Base-by-base conservation (phyloP, 2,329 filamentous ascomycete genomes). In the Stachybotrys echinatus region DNA sequence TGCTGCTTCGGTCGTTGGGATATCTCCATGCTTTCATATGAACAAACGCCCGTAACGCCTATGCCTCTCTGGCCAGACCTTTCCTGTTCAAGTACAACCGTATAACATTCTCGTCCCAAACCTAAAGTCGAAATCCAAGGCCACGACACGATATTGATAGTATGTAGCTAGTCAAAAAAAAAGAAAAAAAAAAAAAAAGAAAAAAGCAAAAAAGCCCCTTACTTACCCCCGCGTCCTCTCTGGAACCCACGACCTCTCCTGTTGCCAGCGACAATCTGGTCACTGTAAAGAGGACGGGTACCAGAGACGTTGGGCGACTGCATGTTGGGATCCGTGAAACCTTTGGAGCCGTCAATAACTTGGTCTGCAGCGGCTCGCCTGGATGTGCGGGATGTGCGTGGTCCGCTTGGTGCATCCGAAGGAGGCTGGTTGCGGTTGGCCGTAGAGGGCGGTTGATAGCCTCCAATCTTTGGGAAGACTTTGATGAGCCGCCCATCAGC, bases 401-500 rank as follows among this genome's bases (percentile, higher is more conserved):
- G 61, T 40, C 56, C 65, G 56, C 47, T 68, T 48, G 55, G 62
- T 52, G 59, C 65, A 63, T 61, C 68, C 58, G 56, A 59, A 52
- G 60, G 57, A 20, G 64, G 38, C 45, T 57, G 51, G 21, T 61
- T 20, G 57, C 59, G 22, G 54, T 64, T 54, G 54, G 65, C 44
- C 56, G 61, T 49, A 54, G 53, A 49, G 54, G 55, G 54, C 31
- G 62, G 54, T 34, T 58, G 58, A 54, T 66, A 66, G 52, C 70
- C 72, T 52, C 76, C 76, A 4, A 78, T 69, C 65, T 88, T 89
- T 65, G 83, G 72, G 65, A 87, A 91, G 38, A 92, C 86, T 63
- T 87, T 81, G 49, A 92, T 77, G 17, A 87, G 69, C 56, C 85
- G 79, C 45, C 88, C 88, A 60, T 92, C 88, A 61, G 88, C 88